Base-by-base conservation (phyloP, 768 basidiomycete species). In the Strobilomyces dryophilus region DNA sequence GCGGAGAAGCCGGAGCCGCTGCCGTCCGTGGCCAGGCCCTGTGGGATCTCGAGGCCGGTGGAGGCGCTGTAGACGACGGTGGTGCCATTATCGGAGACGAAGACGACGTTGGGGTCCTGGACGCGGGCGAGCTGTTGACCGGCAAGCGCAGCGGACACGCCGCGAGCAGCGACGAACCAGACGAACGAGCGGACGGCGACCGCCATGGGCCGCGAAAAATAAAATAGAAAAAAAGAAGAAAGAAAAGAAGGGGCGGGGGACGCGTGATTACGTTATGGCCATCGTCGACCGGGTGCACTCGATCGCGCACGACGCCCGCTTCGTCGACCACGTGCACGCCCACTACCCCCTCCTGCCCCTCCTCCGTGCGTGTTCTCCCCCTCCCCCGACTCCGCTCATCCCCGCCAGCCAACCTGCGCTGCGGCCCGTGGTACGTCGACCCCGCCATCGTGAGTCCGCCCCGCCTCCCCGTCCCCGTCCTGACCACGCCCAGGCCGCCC, bases 351-450 rank as follows among this genome's bases (percentile, higher is more conserved):
- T 75, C 21, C 65, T 85, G 15, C 82, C 85, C 0, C 53, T 89
- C 9, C 61, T 89, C 12, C 83, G 87, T 79, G 51, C 26, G 73
- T 79, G 8, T 39, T 20, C 39, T 12, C 10, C 31, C 1, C 9
- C n/a, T 18, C 10, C 32, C 31, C n/a, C 35, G 42, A 1, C 10
- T 35, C 15, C 11, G 9, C 46, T 50, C 26, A 52, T n/a, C 6
- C 15, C n/a, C 21, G 7, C 34, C 63, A 89, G 92, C 95, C 4
- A 98, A 98, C 66, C 79, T 94, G 63, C 82, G 95, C 21, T 97
- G 94, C 62, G 95, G 95, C 4, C 87, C 87, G 8, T 98, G 95
- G 95, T 98, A 97, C 67, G 82, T 86, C 7, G 78, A 92, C 60
- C 89, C 92, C 18, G 53, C 61, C 8, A 78, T 84, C 51, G 84